These are phyloP conservation scores for Epichloe baconii DNA, from an alignment of 2,329 filamentous ascomycete genomes.

Conservation along the genomic window DNA sequence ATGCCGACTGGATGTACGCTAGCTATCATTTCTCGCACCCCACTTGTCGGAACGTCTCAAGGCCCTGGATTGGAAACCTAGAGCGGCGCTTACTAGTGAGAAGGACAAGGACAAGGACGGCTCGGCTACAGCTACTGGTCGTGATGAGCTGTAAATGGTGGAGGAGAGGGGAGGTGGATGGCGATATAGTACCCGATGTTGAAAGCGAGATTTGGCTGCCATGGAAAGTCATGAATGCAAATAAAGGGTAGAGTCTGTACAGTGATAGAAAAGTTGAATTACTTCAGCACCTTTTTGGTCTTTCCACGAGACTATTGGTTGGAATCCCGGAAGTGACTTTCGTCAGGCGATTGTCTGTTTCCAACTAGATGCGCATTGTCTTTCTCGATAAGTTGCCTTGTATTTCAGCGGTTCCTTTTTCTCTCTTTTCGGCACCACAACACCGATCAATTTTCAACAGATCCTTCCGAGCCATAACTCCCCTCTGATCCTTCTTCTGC, in stretches of 20 bases:
- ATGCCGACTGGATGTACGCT: slow-evolving; percentile 96
- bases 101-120: slow-evolving; percentile 26
- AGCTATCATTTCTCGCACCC: slow-evolving; percentile 96
- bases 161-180: neutral
- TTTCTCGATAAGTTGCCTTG: neutral
- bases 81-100: slow-evolving; percentile 30
- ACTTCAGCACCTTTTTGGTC: too few species aligned
- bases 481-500: slow-evolving; percentile 8
- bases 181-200: neutral
- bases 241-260: neutral
- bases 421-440: neutral
- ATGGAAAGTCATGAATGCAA: neutral
- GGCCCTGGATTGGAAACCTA: slow-evolving; percentile 75
- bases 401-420: neutral
- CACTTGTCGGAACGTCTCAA: slow-evolving; percentile 88
- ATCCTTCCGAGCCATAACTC: slow-evolving; percentile 2
- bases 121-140: slow-evolving; percentile 57
- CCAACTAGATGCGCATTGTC: neutral
- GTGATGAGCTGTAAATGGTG: slow-evolving; percentile 49
- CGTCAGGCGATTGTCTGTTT: too few species aligned
- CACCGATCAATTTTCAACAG: neutral
- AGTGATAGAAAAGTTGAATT: neutral
- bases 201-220: too few species aligned
- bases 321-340: too few species aligned
- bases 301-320: too few species aligned